Conservation (phyloP, 495 filamentous ascomycete species). For the Aspergillus saccharolyticus region DNA sequence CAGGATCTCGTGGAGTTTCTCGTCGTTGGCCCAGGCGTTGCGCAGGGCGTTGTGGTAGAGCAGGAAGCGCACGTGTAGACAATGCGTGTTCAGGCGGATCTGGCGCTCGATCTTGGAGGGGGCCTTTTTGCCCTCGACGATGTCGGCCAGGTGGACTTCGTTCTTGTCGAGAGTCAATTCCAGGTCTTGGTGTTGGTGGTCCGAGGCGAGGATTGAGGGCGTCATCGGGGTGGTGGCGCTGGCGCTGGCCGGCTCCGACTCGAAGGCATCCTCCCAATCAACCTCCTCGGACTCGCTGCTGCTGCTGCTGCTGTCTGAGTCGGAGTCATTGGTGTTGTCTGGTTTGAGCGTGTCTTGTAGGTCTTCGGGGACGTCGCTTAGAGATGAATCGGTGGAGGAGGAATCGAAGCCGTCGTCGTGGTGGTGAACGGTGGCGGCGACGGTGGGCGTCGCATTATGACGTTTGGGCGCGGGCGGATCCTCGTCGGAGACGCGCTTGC, state of each 20-base stretch:
- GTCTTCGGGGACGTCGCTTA: constrained; percentile 53
- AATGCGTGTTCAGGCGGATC: constrained; percentile 73
- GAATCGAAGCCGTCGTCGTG: constrained; percentile 46
- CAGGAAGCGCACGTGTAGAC: constrained; percentile 82
- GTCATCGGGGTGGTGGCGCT: constrained; percentile 25
- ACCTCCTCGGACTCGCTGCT: constrained; percentile 61
- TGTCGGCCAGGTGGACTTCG: constrained; percentile 50
- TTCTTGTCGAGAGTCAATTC: constrained; percentile 69
- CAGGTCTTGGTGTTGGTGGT: constrained; percentile 49
- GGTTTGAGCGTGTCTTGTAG: constrained; percentile 10
- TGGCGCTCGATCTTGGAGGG: constrained; percentile 77
- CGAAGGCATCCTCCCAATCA: constrained; percentile 84
- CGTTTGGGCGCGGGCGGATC: constrained; percentile 67
- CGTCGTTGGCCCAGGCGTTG: constrained; percentile 81
- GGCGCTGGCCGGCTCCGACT: constrained; percentile 31
- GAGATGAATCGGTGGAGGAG: constrained; percentile 46
- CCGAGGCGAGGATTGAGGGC: constrained; percentile 21
- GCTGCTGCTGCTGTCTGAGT: constrained; percentile 53
- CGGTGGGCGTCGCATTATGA: constrained; percentile 33
- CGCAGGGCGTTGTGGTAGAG: constrained; percentile 85
- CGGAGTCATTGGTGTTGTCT: constrained; percentile 22
- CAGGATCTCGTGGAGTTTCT: constrained; percentile 70
- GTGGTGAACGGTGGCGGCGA: constrained; percentile 35
- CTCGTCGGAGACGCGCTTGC: constrained; percentile 48
- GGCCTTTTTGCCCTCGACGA: constrained; percentile 72